Evolutionary conservation across 1,284 basidiomycete species (phyloP).

Genomic region (Melanopsichium pennsylvanicum): DNA sequence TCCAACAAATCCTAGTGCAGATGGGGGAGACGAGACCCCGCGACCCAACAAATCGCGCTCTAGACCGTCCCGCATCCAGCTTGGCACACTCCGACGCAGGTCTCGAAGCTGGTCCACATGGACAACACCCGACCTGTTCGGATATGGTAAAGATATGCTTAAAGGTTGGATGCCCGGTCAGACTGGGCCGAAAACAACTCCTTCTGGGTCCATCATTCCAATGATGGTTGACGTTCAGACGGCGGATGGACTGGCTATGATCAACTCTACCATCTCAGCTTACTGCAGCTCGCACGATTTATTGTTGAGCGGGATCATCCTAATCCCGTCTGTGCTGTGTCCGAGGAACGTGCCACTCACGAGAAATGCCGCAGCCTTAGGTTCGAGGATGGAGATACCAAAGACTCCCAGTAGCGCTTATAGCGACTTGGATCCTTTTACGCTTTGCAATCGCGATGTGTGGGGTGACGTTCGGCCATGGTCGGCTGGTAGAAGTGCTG

Average conservation of each 20-base stretch:
- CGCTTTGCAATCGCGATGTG: slow-evolving; percentile 25
- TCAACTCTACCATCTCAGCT: slow-evolving; percentile 48
- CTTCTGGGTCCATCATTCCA: slow-evolving; percentile 46
- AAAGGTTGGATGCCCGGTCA: slow-evolving; percentile 52
- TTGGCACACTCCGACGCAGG: slow-evolving; percentile 8
- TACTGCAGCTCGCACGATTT: slow-evolving; percentile 50
- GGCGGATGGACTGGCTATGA: slow-evolving; percentile 37
- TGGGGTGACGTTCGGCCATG: slow-evolving; percentile 21
- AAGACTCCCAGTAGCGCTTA: slow-evolving; percentile 28
- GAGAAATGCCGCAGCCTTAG: slow-evolving; percentile 5
- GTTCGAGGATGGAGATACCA: slow-evolving; percentile 5
- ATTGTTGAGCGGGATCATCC: slow-evolving; percentile 41
- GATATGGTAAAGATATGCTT: slow-evolving; percentile 49
- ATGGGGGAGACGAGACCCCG: slow-evolving; percentile 27
- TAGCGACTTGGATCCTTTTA: slow-evolving; percentile 38
- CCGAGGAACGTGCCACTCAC: slow-evolving; percentile 38
- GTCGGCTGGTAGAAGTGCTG: neutral
- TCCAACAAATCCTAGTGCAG: too few relatives aligned
- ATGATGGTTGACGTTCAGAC: slow-evolving; percentile 48
- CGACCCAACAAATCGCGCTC: slow-evolving; percentile 12
- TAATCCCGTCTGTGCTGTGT: slow-evolving; percentile 44
- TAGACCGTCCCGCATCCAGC: slow-evolving; percentile 18
- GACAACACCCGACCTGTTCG: slow-evolving; percentile 45
- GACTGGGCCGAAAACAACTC: slow-evolving; percentile 10
- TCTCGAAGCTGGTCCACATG: slow-evolving; percentile 49